Conservation (phyloP, 1,139 yeast species). For the Yarrowia galli region DNA sequence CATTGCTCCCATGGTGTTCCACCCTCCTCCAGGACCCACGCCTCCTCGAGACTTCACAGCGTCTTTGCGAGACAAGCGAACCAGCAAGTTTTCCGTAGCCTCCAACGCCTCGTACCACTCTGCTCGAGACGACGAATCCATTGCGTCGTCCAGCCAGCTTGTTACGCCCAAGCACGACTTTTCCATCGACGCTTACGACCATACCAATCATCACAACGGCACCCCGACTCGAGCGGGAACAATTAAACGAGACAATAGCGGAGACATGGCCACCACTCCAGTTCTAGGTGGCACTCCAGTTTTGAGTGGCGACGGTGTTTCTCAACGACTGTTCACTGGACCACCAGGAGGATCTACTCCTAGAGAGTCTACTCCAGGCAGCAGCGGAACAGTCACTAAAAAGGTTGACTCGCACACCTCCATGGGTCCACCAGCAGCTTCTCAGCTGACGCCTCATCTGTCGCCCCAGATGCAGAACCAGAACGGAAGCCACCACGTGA, state of each 20-base stretch:
- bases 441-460: not conserved
- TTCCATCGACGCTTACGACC: slow-evolving; percentile 17
- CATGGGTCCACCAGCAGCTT: not conserved
- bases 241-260: not conserved
- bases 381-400: slow-evolving; percentile 6
- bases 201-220: slow-evolving; percentile 8
- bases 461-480: too few species aligned
- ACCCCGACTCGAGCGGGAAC: slow-evolving; percentile 10
- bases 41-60: slow-evolving; percentile 23
- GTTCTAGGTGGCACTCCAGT: not conserved
- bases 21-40: slow-evolving; percentile 13
- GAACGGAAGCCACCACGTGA: too few species aligned
- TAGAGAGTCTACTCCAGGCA: slow-evolving; percentile 7
- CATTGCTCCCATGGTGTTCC: slow-evolving; percentile 22
- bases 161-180: slow-evolving; percentile 19
- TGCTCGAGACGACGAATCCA: slow-evolving; percentile 21
- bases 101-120: slow-evolving; percentile 22
- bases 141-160: slow-evolving; percentile 4
- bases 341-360: not conserved
- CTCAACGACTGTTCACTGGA: slow-evolving; percentile 8
- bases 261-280: not conserved
- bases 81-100: slow-evolving; percentile 19
- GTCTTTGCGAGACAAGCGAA: slow-evolving; percentile 2
- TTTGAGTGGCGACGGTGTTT: not conserved
- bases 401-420: not conserved